Conservation (phyloP, 176 grass and related monocot species). For the Rhynchospora tenuis region DNA sequence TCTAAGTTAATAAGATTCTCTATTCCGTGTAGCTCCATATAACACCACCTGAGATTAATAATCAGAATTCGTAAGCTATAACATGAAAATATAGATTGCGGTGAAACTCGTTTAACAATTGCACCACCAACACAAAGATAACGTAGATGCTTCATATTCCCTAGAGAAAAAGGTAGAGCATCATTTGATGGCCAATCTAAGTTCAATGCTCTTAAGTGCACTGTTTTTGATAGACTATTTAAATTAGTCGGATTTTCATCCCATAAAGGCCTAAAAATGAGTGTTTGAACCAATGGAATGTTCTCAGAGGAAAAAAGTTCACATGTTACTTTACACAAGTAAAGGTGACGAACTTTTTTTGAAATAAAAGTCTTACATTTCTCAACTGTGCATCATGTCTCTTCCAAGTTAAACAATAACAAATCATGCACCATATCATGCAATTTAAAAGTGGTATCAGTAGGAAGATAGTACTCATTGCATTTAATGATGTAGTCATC, state of each 20-base stretch:
- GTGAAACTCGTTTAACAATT: not conserved
- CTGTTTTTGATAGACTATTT: not conserved
- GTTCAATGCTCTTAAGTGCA: not conserved
- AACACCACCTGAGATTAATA: not conserved
- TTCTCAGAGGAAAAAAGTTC: not conserved
- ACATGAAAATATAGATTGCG: not conserved
- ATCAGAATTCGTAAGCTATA: not conserved
- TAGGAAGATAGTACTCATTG: not conserved
- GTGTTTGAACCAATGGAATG: not conserved
- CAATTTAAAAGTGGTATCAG: not conserved
- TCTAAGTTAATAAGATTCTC: conserved; percentile 2
- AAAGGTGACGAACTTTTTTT: not conserved
- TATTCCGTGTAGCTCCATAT: not conserved
- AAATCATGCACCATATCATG: conserved; percentile 20
- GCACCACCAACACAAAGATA: not conserved
- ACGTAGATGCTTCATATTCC: not conserved
- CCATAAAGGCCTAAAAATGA: not conserved
- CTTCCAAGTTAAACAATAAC: not conserved
- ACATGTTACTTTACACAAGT: not conserved
- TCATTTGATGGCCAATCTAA: not conserved
- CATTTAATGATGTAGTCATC: not conserved
- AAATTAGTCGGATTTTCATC: not conserved
- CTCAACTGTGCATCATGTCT: not conserved
- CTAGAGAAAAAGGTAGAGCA: not conserved
- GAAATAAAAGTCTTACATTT: not conserved